These are phyloP conservation scores for Linnemannia zychae DNA, from an alignment of 192 early-diverging fungal species.

Conservation along the genomic window DNA sequence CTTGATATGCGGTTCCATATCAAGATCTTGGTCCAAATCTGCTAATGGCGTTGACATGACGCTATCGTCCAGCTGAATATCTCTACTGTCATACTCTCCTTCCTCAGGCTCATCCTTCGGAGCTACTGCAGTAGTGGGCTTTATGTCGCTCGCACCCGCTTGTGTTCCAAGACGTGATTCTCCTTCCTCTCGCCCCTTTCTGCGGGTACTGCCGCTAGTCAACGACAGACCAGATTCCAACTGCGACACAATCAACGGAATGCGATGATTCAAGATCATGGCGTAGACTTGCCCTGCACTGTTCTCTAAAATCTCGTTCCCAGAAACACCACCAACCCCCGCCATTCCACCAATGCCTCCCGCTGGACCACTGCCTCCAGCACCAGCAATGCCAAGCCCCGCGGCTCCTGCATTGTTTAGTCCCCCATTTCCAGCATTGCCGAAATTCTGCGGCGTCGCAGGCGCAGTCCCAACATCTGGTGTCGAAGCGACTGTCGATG, in stretches of 20 bases:
- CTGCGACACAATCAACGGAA: conserved; percentile 58
- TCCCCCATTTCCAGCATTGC: conserved; percentile 11
- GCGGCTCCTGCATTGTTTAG: conserved; percentile 9
- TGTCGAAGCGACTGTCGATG: conserved; percentile 10
- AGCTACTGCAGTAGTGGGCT: not conserved
- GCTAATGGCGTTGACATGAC: not conserved
- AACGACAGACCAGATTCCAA: conserved; percentile 13
- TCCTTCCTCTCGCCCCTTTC: not conserved
- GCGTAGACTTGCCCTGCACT: conserved; percentile 58
- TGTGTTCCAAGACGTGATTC: not conserved
- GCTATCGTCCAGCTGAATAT: not conserved
- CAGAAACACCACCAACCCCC: conserved; percentile 36
- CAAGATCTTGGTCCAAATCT: conserved; percentile 33
- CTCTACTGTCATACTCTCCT: not conserved
- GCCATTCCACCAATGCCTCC: conserved; percentile 17
- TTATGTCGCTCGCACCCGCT: not conserved
- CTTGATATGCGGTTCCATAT: conserved; percentile 21
- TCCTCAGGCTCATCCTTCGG: not conserved
- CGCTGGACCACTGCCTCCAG: not conserved
- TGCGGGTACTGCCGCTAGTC: not conserved
- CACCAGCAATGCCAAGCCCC: conserved; percentile 3
- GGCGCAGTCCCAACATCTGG: conserved; percentile 22
- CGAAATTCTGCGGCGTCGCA: conserved; percentile 11
- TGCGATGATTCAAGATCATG: conserved; percentile 65
- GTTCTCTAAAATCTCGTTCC: conserved; percentile 33